Conservation (phyloP, 495 filamentous ascomycete species). For the Hypoxylon lienhwacheense region DNA sequence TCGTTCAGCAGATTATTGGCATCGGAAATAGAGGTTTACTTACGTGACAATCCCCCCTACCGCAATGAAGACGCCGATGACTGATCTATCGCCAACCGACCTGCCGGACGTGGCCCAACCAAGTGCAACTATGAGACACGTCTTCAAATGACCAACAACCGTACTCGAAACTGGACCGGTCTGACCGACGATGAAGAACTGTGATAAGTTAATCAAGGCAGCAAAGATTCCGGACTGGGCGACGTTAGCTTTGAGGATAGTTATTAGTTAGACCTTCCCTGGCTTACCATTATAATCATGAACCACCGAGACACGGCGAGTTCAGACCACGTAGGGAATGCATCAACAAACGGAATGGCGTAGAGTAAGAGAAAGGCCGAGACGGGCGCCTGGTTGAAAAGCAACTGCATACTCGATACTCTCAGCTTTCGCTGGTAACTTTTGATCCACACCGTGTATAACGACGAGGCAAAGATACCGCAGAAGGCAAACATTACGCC, state of each 20-base stretch:
- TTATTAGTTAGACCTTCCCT: background rate
- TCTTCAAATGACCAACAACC: conserved; percentile 70
- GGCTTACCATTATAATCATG: conserved; percentile 57
- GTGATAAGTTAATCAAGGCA: conserved; percentile 69
- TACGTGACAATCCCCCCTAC: conserved; percentile 59
- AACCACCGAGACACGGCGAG: conserved; percentile 55
- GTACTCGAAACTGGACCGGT: conserved; percentile 71
- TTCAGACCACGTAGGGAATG: conserved; percentile 56
- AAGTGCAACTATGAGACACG: conserved; percentile 60
- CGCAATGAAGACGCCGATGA: conserved; percentile 57
- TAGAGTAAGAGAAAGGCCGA: conserved; percentile 65
- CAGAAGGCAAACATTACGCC: conserved; percentile 66
- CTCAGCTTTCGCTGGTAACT: conserved; percentile 66
- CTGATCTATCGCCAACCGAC: conserved; percentile 53
- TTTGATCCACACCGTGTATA: conserved; percentile 72
- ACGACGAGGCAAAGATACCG: conserved; percentile 64
- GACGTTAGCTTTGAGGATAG: conserved; percentile 28
- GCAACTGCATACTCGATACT: conserved; percentile 70
- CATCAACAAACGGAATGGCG: conserved; percentile 66
- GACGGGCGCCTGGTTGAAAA: conserved; percentile 71
- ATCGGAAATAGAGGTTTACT: conserved; percentile 17
- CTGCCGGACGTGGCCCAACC: conserved; percentile 59
- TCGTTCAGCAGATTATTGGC: conserved; percentile 1
- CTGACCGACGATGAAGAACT: conserved; percentile 74
- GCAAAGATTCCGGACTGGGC: conserved; percentile 62